phyloP scores from a whole-genome alignment of 306 rosid genomes.

The Lablab purpureus region DNA sequence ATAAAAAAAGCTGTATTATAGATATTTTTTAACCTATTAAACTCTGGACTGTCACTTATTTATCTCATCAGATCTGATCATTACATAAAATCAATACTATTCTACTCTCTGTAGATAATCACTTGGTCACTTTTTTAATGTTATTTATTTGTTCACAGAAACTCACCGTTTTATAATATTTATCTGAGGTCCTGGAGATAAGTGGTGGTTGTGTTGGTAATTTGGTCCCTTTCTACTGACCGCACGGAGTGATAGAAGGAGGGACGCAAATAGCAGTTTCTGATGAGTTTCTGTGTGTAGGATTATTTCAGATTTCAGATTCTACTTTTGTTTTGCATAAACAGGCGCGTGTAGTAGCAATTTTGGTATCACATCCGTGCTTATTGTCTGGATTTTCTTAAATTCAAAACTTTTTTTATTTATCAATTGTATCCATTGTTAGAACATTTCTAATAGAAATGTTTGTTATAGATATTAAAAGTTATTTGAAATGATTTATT shows the following conservation, averaged over 20 bases:
- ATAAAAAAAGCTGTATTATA: background rate
- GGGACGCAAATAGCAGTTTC: background rate
- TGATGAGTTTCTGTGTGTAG: background rate
- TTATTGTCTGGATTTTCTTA: background rate
- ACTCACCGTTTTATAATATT: background rate
- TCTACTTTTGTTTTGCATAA: background rate
- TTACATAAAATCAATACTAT: background rate
- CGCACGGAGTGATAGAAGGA: background rate
- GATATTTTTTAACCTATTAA: background rate
- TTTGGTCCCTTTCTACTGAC: background rate
- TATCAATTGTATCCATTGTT: too few relatives aligned
- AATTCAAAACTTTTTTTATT: background rate
- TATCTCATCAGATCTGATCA: background rate
- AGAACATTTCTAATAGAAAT: too few relatives aligned
- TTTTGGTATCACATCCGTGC: background rate
- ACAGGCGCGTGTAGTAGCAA: background rate
- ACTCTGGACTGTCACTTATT: background rate
- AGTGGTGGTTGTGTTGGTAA: background rate
- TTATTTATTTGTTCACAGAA: background rate
- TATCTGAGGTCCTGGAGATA: background rate
- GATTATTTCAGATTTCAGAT: background rate
- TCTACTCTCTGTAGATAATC: background rate
- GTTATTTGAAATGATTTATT: too few relatives aligned
- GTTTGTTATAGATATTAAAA: too few relatives aligned
- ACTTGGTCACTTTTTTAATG: background rate